Evolutionary conservation across 768 basidiomycete species (phyloP), one percentile per base, ranked within the genome.

Genomic region (Hebeloma cylindrosporum): DNA sequence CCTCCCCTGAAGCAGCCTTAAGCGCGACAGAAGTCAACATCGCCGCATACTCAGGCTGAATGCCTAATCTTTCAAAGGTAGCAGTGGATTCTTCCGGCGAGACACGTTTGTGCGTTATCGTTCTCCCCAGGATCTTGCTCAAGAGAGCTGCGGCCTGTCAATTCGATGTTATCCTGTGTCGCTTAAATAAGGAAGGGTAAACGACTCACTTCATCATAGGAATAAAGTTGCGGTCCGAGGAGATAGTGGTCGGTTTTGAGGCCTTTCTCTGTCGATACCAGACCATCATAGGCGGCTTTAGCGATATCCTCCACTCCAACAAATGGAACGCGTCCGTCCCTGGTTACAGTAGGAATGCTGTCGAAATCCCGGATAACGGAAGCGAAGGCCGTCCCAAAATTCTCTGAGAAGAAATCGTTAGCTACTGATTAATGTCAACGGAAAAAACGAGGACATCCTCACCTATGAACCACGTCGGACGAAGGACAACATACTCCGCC

Each of bases 291-390:
- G 10, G 59, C 63, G 2, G 53, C 56, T 25, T 60, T 48, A 5
- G 60, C 64, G 20, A 66, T 64, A 41, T 64, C 63, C 13, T 58
- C 56, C 1, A 57, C 51, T 13, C 59, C 54, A 16, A 66, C 51
- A 30, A 54, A 63, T 0, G 61, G 57, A 7, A 62, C 21, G 6
- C 37, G 38, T 5, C 57, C 58, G 30, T 61, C 54, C 14, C 41
- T 43, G 3, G 60, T 37, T 0, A 56, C 58, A 7, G 60, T 45
- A 17, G 53, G 44, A 21, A 63, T 56, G 13, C 45, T 33, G 29
- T 44, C 41, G 8, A 43, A n/a, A 17, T 53, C 48, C 9, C 36
- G 34, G 18, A 53, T 50, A 14, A 54, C 45, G 20, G 11, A 13
- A 17, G 32, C 14, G 8, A 44, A 36, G 38, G 42, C 33, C 14